A percentile compares a stretch with the other conserved stretches of the same genome.
Evolutionary conservation across 2,329 filamentous ascomycete genomes (phyloP).

Genomic region (Botrytis fragariae): DNA sequence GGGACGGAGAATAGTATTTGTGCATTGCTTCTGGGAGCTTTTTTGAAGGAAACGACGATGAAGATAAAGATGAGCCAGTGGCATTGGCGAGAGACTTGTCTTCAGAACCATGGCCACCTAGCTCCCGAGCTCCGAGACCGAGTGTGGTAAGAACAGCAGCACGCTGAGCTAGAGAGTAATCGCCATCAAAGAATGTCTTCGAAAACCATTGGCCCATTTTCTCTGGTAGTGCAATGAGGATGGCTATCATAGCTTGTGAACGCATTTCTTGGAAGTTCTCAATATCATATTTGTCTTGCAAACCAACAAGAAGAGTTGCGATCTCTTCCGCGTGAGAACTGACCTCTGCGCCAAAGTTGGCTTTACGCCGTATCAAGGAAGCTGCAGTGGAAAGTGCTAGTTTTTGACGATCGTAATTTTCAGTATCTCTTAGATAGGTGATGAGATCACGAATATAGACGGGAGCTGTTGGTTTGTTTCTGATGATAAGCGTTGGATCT

Average conservation of each 20-base stretch:
- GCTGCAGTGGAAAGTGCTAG: conserved; percentile 76
- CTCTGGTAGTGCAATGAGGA: conserved; percentile 72
- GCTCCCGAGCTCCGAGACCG: conserved; percentile 76
- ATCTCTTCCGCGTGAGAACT: conserved; percentile 80
- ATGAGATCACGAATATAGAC: conserved; percentile 91
- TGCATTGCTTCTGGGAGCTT: conserved; percentile 72
- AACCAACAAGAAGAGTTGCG: conserved; percentile 69
- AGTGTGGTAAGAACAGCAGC: conserved; percentile 78
- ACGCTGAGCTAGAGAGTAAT: conserved; percentile 84
- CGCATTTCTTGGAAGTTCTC: conserved; percentile 73
- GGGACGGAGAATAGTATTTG: conserved; percentile 56
- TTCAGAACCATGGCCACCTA: conserved; percentile 68
- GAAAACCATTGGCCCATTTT: conserved; percentile 82
- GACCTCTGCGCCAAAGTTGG: conserved; percentile 84
- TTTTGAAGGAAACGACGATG: conserved; percentile 71
- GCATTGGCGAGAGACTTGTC: conserved; percentile 37
- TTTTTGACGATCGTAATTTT: conserved; percentile 81
- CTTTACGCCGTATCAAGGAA: conserved; percentile 80
- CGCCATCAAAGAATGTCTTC: conserved; percentile 83
- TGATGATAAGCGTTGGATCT: conserved; percentile 80
- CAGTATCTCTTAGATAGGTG: conserved; percentile 71
- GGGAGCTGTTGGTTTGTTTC: conserved; percentile 78
- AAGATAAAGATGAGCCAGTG: conserved; percentile 31
- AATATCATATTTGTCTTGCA: conserved; percentile 83
- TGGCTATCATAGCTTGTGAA: conserved; percentile 76